These are phyloP conservation scores for Pseudonitzschia multiseries DNA, from an alignment of 108 stramenopile genomes.

Conservation along the genomic window DNA sequence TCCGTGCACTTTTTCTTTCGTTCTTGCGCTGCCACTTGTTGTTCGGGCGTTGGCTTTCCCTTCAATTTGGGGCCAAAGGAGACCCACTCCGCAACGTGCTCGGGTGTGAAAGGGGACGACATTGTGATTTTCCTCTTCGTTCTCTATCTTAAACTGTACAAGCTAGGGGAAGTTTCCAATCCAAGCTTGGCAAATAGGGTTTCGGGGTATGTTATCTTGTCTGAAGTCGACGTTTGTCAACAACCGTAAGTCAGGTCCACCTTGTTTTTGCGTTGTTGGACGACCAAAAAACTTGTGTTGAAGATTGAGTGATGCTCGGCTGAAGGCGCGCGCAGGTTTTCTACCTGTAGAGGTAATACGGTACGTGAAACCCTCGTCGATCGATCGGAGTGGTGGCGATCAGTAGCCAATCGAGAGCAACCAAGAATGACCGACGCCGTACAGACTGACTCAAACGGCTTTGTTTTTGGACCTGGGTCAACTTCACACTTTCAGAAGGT, in stretches of 20 bases:
- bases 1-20: conserved; percentile 45
- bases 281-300: too few species aligned
- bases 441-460: background rate
- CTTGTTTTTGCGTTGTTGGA: too few species aligned
- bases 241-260: too few species aligned
- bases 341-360: too few species aligned
- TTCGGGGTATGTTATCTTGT: too few species aligned
- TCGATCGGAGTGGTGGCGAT: background rate
- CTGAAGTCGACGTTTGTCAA: background rate
- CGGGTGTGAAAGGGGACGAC: conserved; percentile 41
- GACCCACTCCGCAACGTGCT: conserved; percentile 45
- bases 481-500: too few species aligned
- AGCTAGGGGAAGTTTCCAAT: background rate
- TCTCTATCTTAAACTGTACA: background rate
- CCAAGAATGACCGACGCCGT: background rate
- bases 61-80: conserved; percentile 53
- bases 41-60: conserved; percentile 45
- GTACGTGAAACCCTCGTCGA: background rate
- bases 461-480: too few species aligned
- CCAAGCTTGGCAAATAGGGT: background rate
- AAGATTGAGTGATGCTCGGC: too few species aligned
- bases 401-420: background rate
- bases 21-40: conserved; percentile 34
- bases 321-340: too few species aligned
- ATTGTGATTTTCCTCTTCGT: conserved; percentile 7